phyloP scores from a whole-genome alignment of 257 asterid genomes.

The Solanum piurae region DNA sequence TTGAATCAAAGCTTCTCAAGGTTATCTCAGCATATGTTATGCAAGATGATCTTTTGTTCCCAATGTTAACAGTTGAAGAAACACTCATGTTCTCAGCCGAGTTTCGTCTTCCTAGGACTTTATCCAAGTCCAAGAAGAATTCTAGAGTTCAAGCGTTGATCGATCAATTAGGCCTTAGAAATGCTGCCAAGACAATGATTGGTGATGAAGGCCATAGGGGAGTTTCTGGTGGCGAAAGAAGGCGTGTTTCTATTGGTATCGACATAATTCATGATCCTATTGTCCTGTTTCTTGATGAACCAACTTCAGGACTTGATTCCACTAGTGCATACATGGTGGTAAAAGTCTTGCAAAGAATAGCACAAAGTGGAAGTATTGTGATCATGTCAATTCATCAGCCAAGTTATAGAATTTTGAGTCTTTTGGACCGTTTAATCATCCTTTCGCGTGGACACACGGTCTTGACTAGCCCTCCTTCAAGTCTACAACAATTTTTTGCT shows the following conservation, averaged over 20 bases:
- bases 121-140: conserved; percentile 18
- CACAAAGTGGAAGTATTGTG: conserved; percentile 44
- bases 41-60: conserved; percentile 38
- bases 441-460: conserved; percentile 31
- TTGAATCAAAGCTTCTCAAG: conserved; percentile 25
- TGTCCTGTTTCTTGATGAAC: conserved; percentile 50
- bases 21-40: conserved; percentile 34
- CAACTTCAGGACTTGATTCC: conserved; percentile 66
- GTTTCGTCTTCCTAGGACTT: conserved; percentile 22
- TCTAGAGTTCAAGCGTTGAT: conserved; percentile 24
- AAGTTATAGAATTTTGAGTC: conserved; percentile 14
- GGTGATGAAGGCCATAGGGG: conserved; percentile 42
- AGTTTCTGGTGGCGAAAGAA: conserved; percentile 37
- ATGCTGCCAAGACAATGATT: conserved; percentile 32
- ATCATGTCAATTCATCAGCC: conserved; percentile 57
- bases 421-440: conserved; percentile 26
- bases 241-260: conserved; percentile 33
- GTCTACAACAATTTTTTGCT: conserved; percentile 12
- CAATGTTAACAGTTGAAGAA: conserved; percentile 38
- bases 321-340: conserved; percentile 62
- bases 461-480: conserved; percentile 14
- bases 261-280: conserved; percentile 40
- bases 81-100: conserved; percentile 39
- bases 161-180: conserved; percentile 26
- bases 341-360: conserved; percentile 36